phyloP scores from a whole-genome alignment of 192 early-diverging fungal species.

The Allomyces macrogynus region DNA sequence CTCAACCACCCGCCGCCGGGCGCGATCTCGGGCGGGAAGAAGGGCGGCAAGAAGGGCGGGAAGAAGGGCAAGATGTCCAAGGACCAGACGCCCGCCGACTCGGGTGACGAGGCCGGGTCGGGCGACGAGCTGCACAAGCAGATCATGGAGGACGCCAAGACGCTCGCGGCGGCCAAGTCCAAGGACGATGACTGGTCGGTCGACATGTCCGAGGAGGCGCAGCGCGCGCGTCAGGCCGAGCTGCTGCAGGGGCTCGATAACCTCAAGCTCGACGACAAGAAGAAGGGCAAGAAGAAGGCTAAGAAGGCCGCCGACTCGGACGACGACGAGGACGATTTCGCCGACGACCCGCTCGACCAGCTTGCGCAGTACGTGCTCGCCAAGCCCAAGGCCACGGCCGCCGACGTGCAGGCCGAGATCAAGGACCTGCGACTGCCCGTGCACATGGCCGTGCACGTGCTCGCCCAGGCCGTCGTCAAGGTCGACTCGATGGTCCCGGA shows the following conservation, averaged over 20 bases:
- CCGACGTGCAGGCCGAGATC: constrained; percentile 40
- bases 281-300: background rate
- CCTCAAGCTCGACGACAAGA: constrained; percentile 9
- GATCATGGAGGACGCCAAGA: constrained; percentile 46
- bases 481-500: constrained; percentile 38
- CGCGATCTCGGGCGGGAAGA: constrained; percentile 15
- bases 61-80: constrained; percentile 21
- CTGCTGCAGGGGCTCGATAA: constrained; percentile 31
- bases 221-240: constrained; percentile 42
- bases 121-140: constrained; percentile 47
- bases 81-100: constrained; percentile 18
- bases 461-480: constrained; percentile 64
- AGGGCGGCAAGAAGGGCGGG: constrained; percentile 29
- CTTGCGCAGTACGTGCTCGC: constrained; percentile 55
- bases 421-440: constrained; percentile 50
- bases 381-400: constrained; percentile 28
- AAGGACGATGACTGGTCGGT: constrained; percentile 59
- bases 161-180: constrained; percentile 28
- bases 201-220: constrained; percentile 61
- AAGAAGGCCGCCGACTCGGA: constrained; percentile 29
- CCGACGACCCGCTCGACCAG: constrained; percentile 45
- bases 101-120: constrained; percentile 21
- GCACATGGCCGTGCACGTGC: constrained; percentile 58
- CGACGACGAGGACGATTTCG: constrained; percentile 35
- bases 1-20: constrained; percentile 71